These are phyloP conservation scores for Plenodomus tracheiphilus DNA, from an alignment of 2,329 filamentous ascomycete genomes.

Conservation along the genomic window DNA sequence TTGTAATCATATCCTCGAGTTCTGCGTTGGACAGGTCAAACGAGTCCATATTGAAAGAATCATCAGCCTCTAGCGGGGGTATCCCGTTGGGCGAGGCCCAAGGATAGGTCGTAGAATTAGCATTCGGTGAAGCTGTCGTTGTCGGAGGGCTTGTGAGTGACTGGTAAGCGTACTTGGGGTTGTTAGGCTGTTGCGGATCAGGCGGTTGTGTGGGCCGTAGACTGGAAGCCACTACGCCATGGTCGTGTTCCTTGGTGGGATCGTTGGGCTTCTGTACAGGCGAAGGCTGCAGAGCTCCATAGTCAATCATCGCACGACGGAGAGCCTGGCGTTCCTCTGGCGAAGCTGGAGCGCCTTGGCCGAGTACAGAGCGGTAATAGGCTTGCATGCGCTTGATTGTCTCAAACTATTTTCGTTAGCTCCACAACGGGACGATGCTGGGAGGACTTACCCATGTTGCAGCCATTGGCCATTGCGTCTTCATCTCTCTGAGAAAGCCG, in stretches of 20 bases:
- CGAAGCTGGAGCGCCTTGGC: constrained; percentile 40
- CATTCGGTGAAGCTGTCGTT: constrained; percentile 29
- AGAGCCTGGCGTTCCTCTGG: constrained; percentile 44
- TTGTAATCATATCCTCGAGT: constrained; percentile 44
- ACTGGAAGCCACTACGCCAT: neutral
- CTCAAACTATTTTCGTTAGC: constrained; percentile 36
- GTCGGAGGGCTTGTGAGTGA: constrained; percentile 21
- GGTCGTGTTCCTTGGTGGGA: constrained; percentile 17
- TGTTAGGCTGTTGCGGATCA: constrained; percentile 8
- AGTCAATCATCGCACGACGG: constrained; percentile 46
- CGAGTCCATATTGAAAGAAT: constrained; percentile 35
- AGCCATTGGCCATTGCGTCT: constrained; percentile 47
- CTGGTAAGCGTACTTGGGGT: constrained; percentile 10
- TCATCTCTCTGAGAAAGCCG: constrained; percentile 47
- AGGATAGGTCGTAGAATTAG: constrained; percentile 19
- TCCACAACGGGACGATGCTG: fast-evolving
- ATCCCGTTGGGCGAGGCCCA: constrained; percentile 30
- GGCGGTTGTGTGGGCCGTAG: neutral
- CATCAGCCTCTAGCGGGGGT: constrained; percentile 36
- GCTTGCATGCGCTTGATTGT: constrained; percentile 50
- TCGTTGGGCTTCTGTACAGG: constrained; percentile 43
- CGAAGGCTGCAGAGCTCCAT: constrained; percentile 45
- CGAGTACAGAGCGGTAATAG: constrained; percentile 43
- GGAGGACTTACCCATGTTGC: constrained; percentile 40
- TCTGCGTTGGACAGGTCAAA: constrained; percentile 42